phyloP scores from a whole-genome alignment of 495 filamentous ascomycete species.

The Neurospora terricola region DNA sequence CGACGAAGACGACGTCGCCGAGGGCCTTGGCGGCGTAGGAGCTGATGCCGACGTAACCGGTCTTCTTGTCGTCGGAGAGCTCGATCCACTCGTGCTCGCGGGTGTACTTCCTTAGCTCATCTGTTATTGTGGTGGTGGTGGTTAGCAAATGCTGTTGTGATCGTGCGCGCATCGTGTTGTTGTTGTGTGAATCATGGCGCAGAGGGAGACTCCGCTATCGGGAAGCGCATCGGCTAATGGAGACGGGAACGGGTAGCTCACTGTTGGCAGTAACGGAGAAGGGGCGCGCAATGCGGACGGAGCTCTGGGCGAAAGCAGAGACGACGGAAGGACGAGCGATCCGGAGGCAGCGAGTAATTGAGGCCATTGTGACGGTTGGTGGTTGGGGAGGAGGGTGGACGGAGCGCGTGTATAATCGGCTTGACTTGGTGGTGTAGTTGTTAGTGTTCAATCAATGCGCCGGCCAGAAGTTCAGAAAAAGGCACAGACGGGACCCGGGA shows the following conservation, averaged over 20 bases:
- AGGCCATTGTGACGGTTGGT: conserved; percentile 29
- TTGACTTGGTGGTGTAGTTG: not conserved
- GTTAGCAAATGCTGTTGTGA: conserved; percentile 2
- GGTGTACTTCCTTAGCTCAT: conserved; percentile 76
- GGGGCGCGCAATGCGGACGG: conserved; percentile 24
- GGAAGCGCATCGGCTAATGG: not conserved
- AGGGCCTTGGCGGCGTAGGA: conserved; percentile 81
- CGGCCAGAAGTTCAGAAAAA: not conserved
- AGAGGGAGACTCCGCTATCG: not conserved
- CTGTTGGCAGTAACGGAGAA: conserved; percentile 36
- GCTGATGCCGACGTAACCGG: conserved; percentile 72
- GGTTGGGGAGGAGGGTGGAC: not conserved
- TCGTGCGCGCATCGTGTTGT: not conserved
- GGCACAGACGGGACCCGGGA: not conserved
- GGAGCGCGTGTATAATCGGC: not conserved
- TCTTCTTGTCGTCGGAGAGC: conserved; percentile 62
- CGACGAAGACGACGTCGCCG: conserved; percentile 94
- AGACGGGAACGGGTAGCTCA: conserved; percentile 16
- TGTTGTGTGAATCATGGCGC: not conserved
- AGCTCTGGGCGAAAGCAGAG: conserved; percentile 25
- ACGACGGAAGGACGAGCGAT: conserved; percentile 28
- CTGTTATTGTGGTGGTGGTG: conserved; percentile 15
- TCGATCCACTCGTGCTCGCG: conserved; percentile 98
- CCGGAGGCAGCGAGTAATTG: conserved; percentile 39
- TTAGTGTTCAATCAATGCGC: not conserved